phyloP scores from a whole-genome alignment of 139 green algal genomes.

The Picochlorum sp. region DNA sequence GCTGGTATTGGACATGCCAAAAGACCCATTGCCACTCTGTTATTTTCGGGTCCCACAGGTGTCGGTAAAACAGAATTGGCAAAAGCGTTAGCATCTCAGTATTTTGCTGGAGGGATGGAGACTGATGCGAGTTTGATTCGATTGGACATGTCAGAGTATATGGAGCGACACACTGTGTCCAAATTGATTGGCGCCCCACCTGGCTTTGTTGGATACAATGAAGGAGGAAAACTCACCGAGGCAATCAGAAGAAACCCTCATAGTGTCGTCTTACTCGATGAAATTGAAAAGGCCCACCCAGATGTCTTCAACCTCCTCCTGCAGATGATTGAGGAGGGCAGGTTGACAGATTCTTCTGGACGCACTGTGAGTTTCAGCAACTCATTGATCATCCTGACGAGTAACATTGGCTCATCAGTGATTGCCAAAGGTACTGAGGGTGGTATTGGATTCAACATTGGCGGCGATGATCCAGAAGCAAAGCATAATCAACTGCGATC shows the following conservation, averaged over 20 bases:
- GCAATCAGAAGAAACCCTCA: conserved; percentile 67
- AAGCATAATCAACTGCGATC: conserved; percentile 46
- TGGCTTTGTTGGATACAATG: conserved; percentile 67
- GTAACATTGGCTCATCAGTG: conserved; percentile 57
- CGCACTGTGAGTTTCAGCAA: conserved; percentile 73
- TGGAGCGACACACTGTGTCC: conserved; percentile 74
- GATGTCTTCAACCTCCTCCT: conserved; percentile 98
- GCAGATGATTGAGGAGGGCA: conserved; percentile 92
- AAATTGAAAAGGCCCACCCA: conserved; percentile 98
- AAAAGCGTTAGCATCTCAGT: conserved; percentile 38
- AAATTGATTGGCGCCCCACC: conserved; percentile 69
- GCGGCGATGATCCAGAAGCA: conserved; percentile 13
- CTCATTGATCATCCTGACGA: conserved; percentile 68
- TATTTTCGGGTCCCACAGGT: conserved; percentile 72
- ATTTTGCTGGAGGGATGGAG: conserved; percentile 28
- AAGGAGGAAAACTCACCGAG: conserved; percentile 75
- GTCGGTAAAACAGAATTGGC: conserved; percentile 82
- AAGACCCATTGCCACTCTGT: conserved; percentile 60
- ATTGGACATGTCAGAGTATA: conserved; percentile 98
- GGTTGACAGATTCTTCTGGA: conserved; percentile 79
- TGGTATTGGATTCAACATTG: conserved; percentile 59
- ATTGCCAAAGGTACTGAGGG: conserved; percentile 51
- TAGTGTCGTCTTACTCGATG: conserved; percentile 89
- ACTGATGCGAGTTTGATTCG: conserved; percentile 54
- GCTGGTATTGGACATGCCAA: conserved; percentile 50